These are phyloP conservation scores for Rhododendron ferrugineum DNA, from an alignment of 148 eudicot species.

Conservation along the genomic window DNA sequence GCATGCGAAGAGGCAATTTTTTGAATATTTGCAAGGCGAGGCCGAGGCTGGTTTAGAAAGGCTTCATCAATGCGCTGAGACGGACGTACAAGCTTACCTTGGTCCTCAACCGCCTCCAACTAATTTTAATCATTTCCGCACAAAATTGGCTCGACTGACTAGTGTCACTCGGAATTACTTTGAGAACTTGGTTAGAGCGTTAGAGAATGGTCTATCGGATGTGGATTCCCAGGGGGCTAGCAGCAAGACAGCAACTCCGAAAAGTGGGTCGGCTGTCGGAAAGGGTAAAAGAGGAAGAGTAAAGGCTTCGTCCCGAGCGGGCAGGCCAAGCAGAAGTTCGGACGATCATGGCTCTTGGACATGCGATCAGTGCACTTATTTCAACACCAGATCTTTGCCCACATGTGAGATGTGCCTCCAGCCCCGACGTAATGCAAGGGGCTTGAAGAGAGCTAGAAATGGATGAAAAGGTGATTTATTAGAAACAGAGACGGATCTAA, in stretches of 20 bases:
- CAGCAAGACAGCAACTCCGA: conserved; percentile 38
- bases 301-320: conserved; percentile 35
- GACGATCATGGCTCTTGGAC: conserved; percentile 50
- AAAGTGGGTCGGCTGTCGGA: conserved; percentile 23
- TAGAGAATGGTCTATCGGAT: conserved; percentile 73
- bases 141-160: conserved; percentile 27
- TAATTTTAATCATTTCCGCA: conserved; percentile 16
- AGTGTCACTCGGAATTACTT: conserved; percentile 68
- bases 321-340: conserved; percentile 25
- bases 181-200: conserved; percentile 74
- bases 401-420: conserved; percentile 17
- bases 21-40: conserved; percentile 55
- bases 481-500: no score
- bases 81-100: conserved; percentile 16
- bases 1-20: conserved; percentile 27
- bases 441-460: no score
- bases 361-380: conserved; percentile 28
- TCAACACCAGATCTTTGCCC: conserved; percentile 7
- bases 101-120: neutral
- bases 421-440: neutral
- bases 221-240: conserved; percentile 47
- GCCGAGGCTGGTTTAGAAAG: conserved; percentile 23
- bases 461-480: no score
- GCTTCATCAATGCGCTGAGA: conserved; percentile 33
- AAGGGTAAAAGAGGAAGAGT: conserved; percentile 42